Percentiles rank a stretch among this genome's conserved stretches.
Conservation (phyloP, 306 rosid species). For the Medicago lupulina region DNA sequence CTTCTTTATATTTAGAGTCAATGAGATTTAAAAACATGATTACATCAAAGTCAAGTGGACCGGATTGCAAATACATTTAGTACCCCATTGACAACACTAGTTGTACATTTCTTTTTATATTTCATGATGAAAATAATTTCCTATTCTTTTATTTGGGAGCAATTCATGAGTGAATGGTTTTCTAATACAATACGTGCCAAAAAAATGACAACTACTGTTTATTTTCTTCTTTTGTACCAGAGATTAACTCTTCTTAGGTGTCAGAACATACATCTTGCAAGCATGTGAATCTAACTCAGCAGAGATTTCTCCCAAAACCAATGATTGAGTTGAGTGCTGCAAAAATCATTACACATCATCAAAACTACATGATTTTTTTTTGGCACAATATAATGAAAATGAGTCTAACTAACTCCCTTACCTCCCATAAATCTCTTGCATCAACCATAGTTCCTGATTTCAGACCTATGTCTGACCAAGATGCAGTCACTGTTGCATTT, state of each 20-base stretch:
- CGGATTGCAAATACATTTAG: neutral
- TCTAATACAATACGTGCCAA: neutral
- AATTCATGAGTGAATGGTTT: neutral
- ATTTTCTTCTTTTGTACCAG: neutral
- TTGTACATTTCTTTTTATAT: constrained; percentile 2
- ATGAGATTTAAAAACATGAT: constrained; percentile 28
- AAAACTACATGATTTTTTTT: constrained; percentile 6
- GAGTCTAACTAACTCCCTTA: constrained; percentile 19
- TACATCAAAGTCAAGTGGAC: constrained; percentile 10
- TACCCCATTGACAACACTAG: neutral
- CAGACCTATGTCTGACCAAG: constrained; percentile 67
- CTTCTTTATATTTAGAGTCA: neutral
- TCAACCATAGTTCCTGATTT: constrained; percentile 42
- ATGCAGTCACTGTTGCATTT: constrained; percentile 54
- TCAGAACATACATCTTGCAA: constrained; percentile 69
- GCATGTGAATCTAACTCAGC: constrained; percentile 61
- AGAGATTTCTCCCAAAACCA: constrained; percentile 43
- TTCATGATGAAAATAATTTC: constrained; percentile 1
- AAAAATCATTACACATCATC: constrained; percentile 16
- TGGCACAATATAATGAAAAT: neutral
- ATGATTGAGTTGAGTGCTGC: constrained; percentile 60
- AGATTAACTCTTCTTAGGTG: constrained; percentile 35
- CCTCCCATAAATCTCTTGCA: constrained; percentile 71
- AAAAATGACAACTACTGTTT: neutral
- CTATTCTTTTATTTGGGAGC: neutral